Evolutionary conservation across 2,329 filamentous ascomycete species (phyloP), one percentile per base, ranked within the genome.

Genomic region (Pseudogymnoascus sp.): DNA sequence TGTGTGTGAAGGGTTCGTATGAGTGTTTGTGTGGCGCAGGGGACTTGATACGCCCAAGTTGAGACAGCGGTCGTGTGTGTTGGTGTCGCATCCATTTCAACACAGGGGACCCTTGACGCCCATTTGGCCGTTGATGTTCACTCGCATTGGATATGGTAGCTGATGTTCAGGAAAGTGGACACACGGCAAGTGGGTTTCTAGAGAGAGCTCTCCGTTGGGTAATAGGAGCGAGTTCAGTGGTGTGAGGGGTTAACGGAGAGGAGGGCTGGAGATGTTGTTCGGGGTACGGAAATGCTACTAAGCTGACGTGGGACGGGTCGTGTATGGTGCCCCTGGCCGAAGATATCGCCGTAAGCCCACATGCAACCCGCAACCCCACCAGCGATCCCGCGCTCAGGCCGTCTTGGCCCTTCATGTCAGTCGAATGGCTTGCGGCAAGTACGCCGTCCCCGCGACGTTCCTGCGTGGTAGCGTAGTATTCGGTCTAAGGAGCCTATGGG

Each of bases 241-340:
- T 18, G 28, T 54, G 47, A 54, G 47, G 47, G 47, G 47, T 54
- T 54, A 18, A 54, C 5, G 47, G 25, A 11, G 33, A 4, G 47
- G 25, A 11, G 33, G 9, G 47, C 18, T 33, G 47, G 11, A 18
- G 28, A 33, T 54, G 18, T n/a, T 54, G n/a, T 6, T 25, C 11
- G 5, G 1, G 25, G 22, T 28, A 33, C 9, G 9, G 11, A 33
- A 54, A 18, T 18, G 18, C 18, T 18, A 18, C 18, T 54, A 54
- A 54, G 47, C 47, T 54, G 47, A 54, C 47, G 47, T 54, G 47
- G 47, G 47, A 54, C n/a, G 25, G 8, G 20, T 54, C 25, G 47
- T 54, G 47, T 33, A 7, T 7, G 6, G 47, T 50, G 22, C n/a
- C 14, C 43, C 11, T 41, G 39, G 39, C 39, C 43, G 25, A 30